Evolutionary conservation across 805 yeast species (phyloP), one percentile per base, ranked within the genome.

Genomic region (Blastobotrys peoriensis): DNA sequence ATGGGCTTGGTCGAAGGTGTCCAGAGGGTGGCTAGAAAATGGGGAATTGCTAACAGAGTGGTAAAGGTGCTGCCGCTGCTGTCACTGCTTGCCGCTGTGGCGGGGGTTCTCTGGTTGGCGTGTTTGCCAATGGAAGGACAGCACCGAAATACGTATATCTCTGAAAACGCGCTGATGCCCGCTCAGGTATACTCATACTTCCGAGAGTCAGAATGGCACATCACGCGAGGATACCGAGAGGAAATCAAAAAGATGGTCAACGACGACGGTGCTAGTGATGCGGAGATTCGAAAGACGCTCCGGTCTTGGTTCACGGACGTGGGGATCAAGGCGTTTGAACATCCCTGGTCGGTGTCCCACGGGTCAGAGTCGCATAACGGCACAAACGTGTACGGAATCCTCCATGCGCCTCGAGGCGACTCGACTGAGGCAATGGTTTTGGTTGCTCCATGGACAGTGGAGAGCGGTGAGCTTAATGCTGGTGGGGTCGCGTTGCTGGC

Each of bases 121-220:
- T 56, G 65, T 18, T 67, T 88, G 40, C 96, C 98, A 0, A 50
- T 79, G 54, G 83, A 83, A 15, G 98, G 96, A 17, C 86, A 86
- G 58, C 86, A 69, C 61, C 70, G 97, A 44, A 65, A 71, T 50
- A 87, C 96, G 2, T 93, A 93, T 62, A 83, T 89, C 9, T 83
- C 95, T 5, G 99, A 93, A 60, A 93, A 93, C 64, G 99, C 99
- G 25, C 69, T 93, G 61, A 81, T 93, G 86, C 97, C 99, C 5
- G 89, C 95, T 0, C 98, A 93, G 62, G 98, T 93, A 2, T 81
- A 82, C 54, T 81, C 94, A 19, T 88, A 87, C 60, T 93, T 86
- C 62, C 73, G 97, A 44, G 98, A 91, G 58, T 78, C 87, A 34
- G 98, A 93, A 61, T 93, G 98, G 97, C 86, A 89, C 57, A 69